Percentiles rank a stretch among this genome's conserved stretches.
These are phyloP conservation scores for Omphalotus guepiniiformis DNA, from an alignment of 768 basidiomycete genomes.

Conservation along the genomic window DNA sequence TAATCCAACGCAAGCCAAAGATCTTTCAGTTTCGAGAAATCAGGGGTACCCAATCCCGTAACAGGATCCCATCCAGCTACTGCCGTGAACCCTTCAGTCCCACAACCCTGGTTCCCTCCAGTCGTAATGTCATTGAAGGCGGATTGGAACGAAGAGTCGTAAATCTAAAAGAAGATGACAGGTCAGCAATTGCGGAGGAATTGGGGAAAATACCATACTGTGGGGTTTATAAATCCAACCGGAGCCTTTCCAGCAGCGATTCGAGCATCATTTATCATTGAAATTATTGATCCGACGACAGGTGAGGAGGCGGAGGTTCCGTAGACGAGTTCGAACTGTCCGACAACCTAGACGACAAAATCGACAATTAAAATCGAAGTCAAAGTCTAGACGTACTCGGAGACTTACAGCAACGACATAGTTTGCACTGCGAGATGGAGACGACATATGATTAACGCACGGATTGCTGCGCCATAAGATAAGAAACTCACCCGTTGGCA, in stretches of 20 bases:
- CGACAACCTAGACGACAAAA: constrained; percentile 14
- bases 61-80: constrained; percentile 17
- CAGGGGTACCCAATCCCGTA: constrained; percentile 34
- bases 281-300: constrained; percentile 38
- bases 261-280: constrained; percentile 42
- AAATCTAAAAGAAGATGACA: constrained; percentile 12
- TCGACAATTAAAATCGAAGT: not conserved
- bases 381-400: not conserved
- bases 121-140: constrained; percentile 20
- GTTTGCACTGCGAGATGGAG: constrained; percentile 5
- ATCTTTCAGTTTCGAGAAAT: constrained; percentile 26
- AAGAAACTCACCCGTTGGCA: constrained; percentile 37
- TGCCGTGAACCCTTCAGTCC: constrained; percentile 14
- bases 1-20: constrained; percentile 33
- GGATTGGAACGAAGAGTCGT: constrained; percentile 10
- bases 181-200: not conserved
- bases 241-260: constrained; percentile 23
- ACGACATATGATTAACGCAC: constrained; percentile 8
- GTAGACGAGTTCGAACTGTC: constrained; percentile 33
- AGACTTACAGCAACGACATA: constrained; percentile 32
- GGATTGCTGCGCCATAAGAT: too few relatives aligned
- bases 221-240: constrained; percentile 41
- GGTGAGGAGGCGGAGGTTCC: constrained; percentile 46
- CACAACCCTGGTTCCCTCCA: constrained; percentile 18
- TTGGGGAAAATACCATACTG: constrained; percentile 20